phyloP scores from a whole-genome alignment of 2,329 filamentous ascomycete genomes.

The Fusarium phyllophilum region DNA sequence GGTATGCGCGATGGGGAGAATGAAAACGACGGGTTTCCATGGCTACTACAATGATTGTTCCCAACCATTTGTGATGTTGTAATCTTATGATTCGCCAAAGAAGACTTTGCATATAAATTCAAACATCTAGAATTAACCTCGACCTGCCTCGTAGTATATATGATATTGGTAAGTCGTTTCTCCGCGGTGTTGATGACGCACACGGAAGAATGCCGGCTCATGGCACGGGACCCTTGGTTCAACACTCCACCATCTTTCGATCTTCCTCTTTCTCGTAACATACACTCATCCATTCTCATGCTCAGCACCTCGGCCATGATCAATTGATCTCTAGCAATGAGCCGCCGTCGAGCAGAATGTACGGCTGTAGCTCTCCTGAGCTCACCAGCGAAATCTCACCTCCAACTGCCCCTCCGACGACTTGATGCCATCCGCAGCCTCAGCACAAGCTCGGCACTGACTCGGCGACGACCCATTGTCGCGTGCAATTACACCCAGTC shows the following conservation, averaged over 20 bases:
- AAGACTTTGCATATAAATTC: not conserved
- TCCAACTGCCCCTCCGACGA: slow-evolving; percentile 14
- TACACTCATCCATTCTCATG: not conserved
- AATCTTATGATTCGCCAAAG: not conserved
- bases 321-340: slow-evolving; percentile 47
- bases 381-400: slow-evolving; percentile 26
- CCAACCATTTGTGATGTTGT: not conserved
- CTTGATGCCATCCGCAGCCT: slow-evolving; percentile 33
- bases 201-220: slow-evolving; percentile 38
- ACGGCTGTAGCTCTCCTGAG: slow-evolving; percentile 43
- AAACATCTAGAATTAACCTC: not conserved
- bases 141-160: not conserved
- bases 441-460: slow-evolving; percentile 14
- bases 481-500: not conserved
- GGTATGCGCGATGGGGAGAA: slow-evolving; percentile 32
- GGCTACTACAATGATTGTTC: slow-evolving; percentile 25
- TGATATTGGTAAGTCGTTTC: not conserved
- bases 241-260: slow-evolving; percentile 34
- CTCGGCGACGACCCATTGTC: slow-evolving; percentile 20
- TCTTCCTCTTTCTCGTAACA: slow-evolving; percentile 17
- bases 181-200: slow-evolving; percentile 20
- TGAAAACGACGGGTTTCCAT: slow-evolving; percentile 32
- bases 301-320: slow-evolving; percentile 37
- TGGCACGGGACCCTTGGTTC: slow-evolving; percentile 5
- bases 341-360: slow-evolving; percentile 42